Base-by-base conservation (phyloP, 2,329 filamentous ascomycete genomes). In the Talaromyces sp. region DNA sequence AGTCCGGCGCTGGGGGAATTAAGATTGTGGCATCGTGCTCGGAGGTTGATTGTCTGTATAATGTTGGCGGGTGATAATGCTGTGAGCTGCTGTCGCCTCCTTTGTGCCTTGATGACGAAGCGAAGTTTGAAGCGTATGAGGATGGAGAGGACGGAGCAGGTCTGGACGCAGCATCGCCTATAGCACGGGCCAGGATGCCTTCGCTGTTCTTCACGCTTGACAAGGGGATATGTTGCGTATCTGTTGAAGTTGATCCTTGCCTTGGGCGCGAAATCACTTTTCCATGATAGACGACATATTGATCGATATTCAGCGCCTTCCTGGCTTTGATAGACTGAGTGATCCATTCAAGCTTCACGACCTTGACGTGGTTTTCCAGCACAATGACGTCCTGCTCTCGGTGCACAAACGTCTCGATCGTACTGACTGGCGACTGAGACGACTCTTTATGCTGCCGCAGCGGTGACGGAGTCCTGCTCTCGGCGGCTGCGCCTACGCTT, bases 21-120 rank as follows among this genome's bases (percentile, higher is more conserved):
- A 83, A 75, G 39, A 64, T 70, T 1, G 77, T 74, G 18, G 83
- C 80, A 28, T 96, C 90, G 63, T 93, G 84, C 63, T 96, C 92
- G 2, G 88, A 90, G 0, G 92, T 96, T 0, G 89, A 90, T 70
- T 90, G 82, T 40, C 86, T 86, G 9, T 87, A 71, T 5, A 96
- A 76, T 60, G 78, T 76, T 55, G 79, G 80, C 63, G 50, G 50
- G 2, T 66, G 63, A 3, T 66, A 65, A 25, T 65, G 71, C 23
- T 65, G 71, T 14, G 63, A 31, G 59, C 67, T 48, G 58, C 67
- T 48, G 58, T 64, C 28, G 16, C 18, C n/a, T 21, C 44, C 23
- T 37, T 21, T 16, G 33, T 55, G 57, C 48, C 58, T 62, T 67
- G 50, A 56, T 69, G 63, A 40, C 69, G 67, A 40, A 68, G 67